Conservation (phyloP, 495 filamentous ascomycete species). For the Annulohypoxylon stygium region DNA sequence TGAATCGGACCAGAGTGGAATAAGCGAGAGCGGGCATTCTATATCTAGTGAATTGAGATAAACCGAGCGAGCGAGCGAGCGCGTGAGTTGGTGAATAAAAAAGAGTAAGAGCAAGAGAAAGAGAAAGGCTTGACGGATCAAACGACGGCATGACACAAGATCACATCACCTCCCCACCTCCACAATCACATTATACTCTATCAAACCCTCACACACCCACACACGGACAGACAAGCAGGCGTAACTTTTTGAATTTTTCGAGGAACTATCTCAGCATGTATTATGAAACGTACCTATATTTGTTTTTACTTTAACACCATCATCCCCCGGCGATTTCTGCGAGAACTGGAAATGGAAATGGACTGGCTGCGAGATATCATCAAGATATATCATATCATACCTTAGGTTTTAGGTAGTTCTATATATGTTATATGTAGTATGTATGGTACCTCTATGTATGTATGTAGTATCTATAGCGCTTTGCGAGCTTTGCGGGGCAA, state of each 20-base stretch:
- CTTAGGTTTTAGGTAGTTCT: not conserved
- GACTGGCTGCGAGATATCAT: not conserved
- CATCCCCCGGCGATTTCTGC: not conserved
- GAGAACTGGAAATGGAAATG: not conserved
- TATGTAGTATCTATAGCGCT: constrained; percentile 37
- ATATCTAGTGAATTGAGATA: constrained; percentile 15
- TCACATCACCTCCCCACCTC: no score
- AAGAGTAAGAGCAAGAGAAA: not conserved
- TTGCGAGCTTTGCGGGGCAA: not conserved
- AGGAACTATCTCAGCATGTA: constrained; percentile 27
- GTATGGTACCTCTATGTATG: constrained; percentile 4
- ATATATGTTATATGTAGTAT: constrained; percentile 1
- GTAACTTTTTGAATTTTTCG: constrained; percentile 17
- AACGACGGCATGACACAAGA: constrained; percentile 36
- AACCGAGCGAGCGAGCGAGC: constrained; percentile 21
- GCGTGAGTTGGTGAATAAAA: not conserved
- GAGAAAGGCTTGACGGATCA: constrained; percentile 12
- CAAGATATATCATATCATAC: not conserved
- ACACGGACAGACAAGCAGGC: constrained; percentile 1
- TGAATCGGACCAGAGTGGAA: not conserved
- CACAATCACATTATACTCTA: no score
- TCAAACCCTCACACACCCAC: no score
- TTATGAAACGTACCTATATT: constrained; percentile 12
- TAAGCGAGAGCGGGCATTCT: constrained; percentile 12
- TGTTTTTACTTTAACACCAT: not conserved